Conservation (phyloP, 148 eudicot species). For the Cornus controversa region DNA sequence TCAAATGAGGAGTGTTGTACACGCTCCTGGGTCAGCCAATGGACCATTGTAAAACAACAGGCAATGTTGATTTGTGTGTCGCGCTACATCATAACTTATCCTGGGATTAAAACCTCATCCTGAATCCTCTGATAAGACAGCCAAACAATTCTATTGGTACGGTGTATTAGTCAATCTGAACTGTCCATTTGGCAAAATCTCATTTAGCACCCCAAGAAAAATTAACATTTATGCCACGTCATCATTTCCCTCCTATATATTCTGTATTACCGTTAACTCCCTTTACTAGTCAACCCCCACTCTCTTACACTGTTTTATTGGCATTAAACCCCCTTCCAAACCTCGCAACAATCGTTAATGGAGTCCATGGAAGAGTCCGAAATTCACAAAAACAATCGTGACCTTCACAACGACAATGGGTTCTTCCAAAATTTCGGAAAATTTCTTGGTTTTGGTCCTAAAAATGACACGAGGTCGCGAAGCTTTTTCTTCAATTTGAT, state of each 20-base stretch:
- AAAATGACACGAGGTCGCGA: not conserved
- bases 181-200: constrained; percentile 9
- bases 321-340: not conserved
- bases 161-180: constrained; percentile 1
- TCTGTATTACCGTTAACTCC: constrained; percentile 5
- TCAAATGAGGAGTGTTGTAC: too few relatives aligned
- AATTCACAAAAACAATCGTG: constrained; percentile 13
- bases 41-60: too few relatives aligned
- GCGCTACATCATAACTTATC: constrained; percentile 14
- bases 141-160: not conserved
- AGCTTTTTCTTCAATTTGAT: not conserved
- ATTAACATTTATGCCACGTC: constrained; percentile 11
- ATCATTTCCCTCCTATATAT: constrained; percentile 21
- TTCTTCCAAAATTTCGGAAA: not conserved
- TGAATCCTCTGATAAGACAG: constrained; percentile 1
- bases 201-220: constrained; percentile 23
- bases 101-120: constrained; percentile 12
- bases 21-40: too few relatives aligned
- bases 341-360: too few relatives aligned
- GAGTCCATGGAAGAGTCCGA: constrained; percentile 9
- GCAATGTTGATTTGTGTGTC: constrained; percentile 11
- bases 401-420: not conserved
- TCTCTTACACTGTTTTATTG: not conserved
- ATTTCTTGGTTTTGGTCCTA: constrained; percentile 7
- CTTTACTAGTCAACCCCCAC: not conserved